Base-by-base conservation (phyloP, 768 basidiomycete species). In the Trametes cubensis region DNA sequence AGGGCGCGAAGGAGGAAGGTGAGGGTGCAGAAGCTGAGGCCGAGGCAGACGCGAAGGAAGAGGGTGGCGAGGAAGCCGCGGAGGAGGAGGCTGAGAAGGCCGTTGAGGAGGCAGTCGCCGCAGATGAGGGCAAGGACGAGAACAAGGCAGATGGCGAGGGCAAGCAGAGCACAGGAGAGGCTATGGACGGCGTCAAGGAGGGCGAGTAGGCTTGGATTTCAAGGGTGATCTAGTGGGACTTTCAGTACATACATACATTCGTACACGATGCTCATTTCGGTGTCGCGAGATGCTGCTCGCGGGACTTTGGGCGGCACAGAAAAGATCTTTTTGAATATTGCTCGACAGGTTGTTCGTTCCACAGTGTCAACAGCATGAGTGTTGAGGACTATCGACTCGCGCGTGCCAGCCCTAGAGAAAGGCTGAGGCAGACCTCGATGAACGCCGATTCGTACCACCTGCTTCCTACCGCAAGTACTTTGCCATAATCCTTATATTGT, bases 1-100 rank as follows among this genome's bases (percentile, higher is more conserved):
- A 89, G 73, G 77, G 78, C 47, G 78, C 79, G 3, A 78, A 76
- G 62, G 77, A 76, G 11, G 75, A 62, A 21, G 76, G 64, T 2
- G 75, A 72, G 28, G 79, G 76, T 47, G 75, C 65, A 2, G 75
- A 72, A 25, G 79, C 76, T 48, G 75, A 67, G 6, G 71, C 74
- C 21, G 73, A 63, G 17, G 77, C 74, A 45, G 72, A 74, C n/a
- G 72, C 73, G 18, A 60, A 50, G 64, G 62, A 63, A 55, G 71
- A 57, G 38, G 62, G 58, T 11, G 65, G 53, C 17, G 69, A 58
- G 14, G 70, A 70, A 42, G 66, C 47, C 58, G 72, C 52, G 64
- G 72, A 61, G 61, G 60, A 70, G 6, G 65, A 70, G 14, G 68
- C 70, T 17, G 67, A 74, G 34, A 72, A 65, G 23, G 69, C 63